Conservation (phyloP, 257 asterid genomes). For the Nicotiana otophora region DNA sequence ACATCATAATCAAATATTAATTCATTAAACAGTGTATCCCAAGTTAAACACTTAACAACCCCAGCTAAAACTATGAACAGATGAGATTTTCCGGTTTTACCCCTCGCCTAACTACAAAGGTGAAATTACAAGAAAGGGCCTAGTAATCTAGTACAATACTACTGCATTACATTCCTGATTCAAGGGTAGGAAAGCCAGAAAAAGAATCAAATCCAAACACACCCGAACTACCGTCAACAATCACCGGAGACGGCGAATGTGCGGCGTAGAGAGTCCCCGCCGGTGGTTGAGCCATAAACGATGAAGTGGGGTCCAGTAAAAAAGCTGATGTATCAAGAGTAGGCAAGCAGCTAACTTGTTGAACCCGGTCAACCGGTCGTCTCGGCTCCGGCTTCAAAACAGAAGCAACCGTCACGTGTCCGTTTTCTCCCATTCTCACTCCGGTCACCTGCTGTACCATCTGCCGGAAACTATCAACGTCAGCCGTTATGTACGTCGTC, state of each 20-base stretch:
- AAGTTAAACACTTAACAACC: neutral
- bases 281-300: conserved; percentile 7
- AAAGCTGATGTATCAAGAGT: conserved; percentile 57
- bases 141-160: neutral
- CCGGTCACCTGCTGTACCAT: conserved; percentile 98
- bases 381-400: conserved; percentile 67
- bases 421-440: conserved; percentile 27
- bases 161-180: conserved; percentile 47
- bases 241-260: neutral
- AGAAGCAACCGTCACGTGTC: conserved; percentile 25
- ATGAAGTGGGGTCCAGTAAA: conserved; percentile 32
- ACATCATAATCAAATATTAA: neutral
- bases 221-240: neutral
- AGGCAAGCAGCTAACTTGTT: conserved; percentile 29
- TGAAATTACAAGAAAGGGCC: conserved; percentile 6
- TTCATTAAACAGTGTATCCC: neutral
- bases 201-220: conserved; percentile 46
- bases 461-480: conserved; percentile 84
- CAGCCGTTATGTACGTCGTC: conserved; percentile 79
- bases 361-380: conserved; percentile 28
- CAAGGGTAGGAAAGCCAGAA: conserved; percentile 82
- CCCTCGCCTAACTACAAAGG: conserved; percentile 17
- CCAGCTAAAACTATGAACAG: neutral
- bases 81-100: conserved; percentile 33
- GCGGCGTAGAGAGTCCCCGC: neutral